Conservation (phyloP, 2,329 filamentous ascomycete genomes). For the Ophiostoma ulmi region DNA sequence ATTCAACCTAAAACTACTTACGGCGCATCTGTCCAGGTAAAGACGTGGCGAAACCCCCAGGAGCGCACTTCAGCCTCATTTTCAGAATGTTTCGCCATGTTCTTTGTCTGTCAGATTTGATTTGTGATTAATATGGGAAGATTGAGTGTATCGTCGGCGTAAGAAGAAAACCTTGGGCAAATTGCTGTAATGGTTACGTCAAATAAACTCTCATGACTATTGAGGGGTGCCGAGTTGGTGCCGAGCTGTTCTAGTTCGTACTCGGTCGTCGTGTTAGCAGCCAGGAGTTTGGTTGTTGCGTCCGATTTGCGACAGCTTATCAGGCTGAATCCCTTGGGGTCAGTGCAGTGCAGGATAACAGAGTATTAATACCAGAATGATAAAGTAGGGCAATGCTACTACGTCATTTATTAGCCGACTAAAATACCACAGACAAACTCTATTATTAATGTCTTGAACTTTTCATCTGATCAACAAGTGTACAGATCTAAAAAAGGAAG, state of each 20-base stretch:
- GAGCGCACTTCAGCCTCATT: constrained; percentile 58
- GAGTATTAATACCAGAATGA: background rate
- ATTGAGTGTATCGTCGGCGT: background rate
- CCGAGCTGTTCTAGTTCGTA: background rate
- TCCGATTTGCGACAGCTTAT: background rate
- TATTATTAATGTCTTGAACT: background rate
- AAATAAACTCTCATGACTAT: background rate
- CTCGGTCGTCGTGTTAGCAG: background rate
- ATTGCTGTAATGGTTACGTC: background rate
- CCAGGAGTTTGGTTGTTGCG: background rate
- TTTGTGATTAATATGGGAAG: background rate
- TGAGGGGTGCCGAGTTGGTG: too few species aligned
- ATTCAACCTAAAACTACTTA: constrained; percentile 34
- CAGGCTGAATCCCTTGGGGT: background rate
- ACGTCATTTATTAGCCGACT: background rate
- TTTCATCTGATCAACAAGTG: background rate
- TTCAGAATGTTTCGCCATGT: constrained; percentile 33
- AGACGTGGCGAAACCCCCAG: constrained; percentile 66
- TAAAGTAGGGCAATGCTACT: background rate
- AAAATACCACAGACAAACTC: background rate
- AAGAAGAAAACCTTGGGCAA: background rate
- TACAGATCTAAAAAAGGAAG: constrained; percentile 1
- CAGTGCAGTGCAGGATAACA: background rate
- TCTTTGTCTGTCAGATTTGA: background rate
- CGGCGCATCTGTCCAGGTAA: constrained; percentile 68